Evolutionary conservation across 2,329 filamentous ascomycete species (phyloP).

Genomic region (Colletotrichum somersetense): DNA sequence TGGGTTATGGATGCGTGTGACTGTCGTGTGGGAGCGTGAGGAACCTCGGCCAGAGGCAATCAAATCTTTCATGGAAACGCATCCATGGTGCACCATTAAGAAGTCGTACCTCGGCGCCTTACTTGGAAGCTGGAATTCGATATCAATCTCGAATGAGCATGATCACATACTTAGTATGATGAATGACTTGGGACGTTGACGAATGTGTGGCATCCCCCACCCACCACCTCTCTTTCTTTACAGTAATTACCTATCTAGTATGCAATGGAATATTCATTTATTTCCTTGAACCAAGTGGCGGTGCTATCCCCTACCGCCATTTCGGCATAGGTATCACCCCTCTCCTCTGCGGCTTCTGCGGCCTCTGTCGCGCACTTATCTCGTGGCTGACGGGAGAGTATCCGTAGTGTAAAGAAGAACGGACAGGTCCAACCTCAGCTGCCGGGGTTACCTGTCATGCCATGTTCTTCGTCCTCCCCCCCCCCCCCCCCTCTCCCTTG

Average conservation of each 20-base stretch:
- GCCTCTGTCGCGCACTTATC: neutral
- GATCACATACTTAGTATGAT: slow-evolving; percentile 28
- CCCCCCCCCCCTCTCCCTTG: too few species aligned
- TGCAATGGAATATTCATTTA: too few species aligned
- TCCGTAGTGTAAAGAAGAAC: neutral
- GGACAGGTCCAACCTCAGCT: slow-evolving; percentile 3
- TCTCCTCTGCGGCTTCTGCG: neutral
- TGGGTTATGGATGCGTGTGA: neutral
- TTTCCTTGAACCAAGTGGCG: slow-evolving; percentile 6
- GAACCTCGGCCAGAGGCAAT: neutral
- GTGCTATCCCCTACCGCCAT: slow-evolving; percentile 6
- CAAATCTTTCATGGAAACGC: neutral
- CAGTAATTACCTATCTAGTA: too few species aligned
- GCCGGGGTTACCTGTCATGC: neutral
- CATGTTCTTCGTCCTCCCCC: neutral
- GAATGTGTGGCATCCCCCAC: slow-evolving; percentile 8
- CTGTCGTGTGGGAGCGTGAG: neutral
- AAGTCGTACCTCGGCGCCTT: slow-evolving; percentile 15
- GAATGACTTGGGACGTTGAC: slow-evolving; percentile 26
- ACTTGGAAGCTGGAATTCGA: slow-evolving; percentile 22
- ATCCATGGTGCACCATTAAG: neutral
- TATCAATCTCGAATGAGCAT: slow-evolving; percentile 33
- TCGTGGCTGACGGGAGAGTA: neutral
- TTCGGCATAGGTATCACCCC: neutral
- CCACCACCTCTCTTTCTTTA: neutral